Evolutionary conservation across 257 asterid genomes (phyloP).

Genomic region (Paraleonurus japonicus): DNA sequence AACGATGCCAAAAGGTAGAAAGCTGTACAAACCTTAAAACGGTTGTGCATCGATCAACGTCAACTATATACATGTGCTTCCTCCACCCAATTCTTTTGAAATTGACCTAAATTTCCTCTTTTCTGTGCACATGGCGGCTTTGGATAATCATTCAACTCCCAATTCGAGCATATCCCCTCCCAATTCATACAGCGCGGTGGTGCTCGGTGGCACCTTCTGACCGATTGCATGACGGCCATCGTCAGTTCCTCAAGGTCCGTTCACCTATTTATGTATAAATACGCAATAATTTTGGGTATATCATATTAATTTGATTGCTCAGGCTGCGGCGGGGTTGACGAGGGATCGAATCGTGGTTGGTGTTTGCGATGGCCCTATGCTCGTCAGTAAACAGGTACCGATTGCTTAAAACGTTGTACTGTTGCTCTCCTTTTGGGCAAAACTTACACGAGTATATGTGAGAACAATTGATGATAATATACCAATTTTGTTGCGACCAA

Average conservation of each 20-base stretch:
- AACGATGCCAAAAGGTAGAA: too few relatives aligned
- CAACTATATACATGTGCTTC: not conserved
- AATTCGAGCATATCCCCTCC: slow-evolving; percentile 41
- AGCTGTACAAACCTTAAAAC: too few relatives aligned
- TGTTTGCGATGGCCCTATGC: slow-evolving; percentile 90
- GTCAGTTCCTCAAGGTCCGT: slow-evolving; percentile 79
- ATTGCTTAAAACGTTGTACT: not conserved
- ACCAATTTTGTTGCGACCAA: not conserved
- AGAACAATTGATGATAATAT: not conserved
- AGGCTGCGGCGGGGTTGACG: slow-evolving; percentile 74
- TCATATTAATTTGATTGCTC: slow-evolving; percentile 13
- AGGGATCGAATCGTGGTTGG: slow-evolving; percentile 77
- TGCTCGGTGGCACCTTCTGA: slow-evolving; percentile 97
- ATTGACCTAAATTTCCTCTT: not conserved
- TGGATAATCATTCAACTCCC: slow-evolving; percentile 32
- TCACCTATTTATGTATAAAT: not conserved
- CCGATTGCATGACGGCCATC: slow-evolving; percentile 93
- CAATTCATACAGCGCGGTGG: slow-evolving; percentile 65
- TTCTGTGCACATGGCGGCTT: slow-evolving; percentile 27
- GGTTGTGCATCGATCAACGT: not conserved
- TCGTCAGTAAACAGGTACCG: slow-evolving; percentile 67
- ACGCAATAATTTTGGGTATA: not conserved
- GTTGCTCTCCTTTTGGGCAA: not conserved
- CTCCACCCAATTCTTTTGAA: not conserved
- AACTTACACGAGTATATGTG: not conserved